Evolutionary conservation across 164 flowering plant genomes (phyloP).

Genomic region (Nelumbo lutea): DNA sequence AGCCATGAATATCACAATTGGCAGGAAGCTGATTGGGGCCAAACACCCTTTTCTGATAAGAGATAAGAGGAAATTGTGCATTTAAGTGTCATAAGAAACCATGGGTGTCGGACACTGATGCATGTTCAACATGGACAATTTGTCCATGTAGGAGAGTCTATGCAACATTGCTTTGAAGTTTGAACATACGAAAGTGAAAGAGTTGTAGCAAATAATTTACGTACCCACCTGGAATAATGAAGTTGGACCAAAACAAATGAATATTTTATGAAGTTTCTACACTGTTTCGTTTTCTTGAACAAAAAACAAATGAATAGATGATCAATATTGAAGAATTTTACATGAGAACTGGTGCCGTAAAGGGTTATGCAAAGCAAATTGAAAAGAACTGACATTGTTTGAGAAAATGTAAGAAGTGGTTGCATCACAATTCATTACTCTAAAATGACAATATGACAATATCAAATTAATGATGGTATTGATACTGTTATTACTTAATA

Average conservation of each 20-base stretch:
- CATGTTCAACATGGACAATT: neutral
- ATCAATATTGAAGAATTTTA: neutral
- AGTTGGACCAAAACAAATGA: slow-evolving; percentile 89
- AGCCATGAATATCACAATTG: too few relatives aligned
- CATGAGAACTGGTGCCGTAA: neutral
- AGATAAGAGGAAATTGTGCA: too few relatives aligned
- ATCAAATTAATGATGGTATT: neutral
- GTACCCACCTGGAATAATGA: slow-evolving; percentile 76
- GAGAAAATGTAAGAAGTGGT: neutral
- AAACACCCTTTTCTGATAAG: too few relatives aligned
- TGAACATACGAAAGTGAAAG: neutral
- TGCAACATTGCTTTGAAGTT: neutral
- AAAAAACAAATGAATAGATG: slow-evolving; percentile 2
- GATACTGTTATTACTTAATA: slow-evolving; percentile 50
- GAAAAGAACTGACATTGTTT: neutral
- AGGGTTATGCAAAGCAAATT: neutral
- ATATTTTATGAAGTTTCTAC: slow-evolving; percentile 68
- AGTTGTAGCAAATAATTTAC: neutral
- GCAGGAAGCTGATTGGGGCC: too few relatives aligned
- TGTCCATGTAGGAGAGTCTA: too few relatives aligned
- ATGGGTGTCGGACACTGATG: neutral
- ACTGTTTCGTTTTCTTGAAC: slow-evolving; percentile 76
- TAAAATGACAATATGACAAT: neutral
- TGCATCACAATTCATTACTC: neutral
- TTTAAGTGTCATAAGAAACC: too few relatives aligned